phyloP scores from a whole-genome alignment of 1,139 yeast species.

The Kodamaea anthophila region DNA sequence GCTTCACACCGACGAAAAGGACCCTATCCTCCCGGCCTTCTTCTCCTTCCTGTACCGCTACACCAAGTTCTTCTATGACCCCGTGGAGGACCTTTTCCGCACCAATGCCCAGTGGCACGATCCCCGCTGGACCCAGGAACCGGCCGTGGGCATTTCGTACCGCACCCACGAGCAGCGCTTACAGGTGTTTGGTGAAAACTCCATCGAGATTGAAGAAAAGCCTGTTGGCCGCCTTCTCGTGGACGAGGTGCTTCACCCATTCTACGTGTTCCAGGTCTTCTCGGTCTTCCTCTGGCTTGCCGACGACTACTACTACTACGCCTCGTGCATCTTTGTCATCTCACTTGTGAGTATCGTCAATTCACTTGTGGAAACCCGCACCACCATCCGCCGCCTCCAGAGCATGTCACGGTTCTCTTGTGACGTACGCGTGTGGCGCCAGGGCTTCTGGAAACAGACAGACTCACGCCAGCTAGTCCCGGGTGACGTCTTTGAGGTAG shows the following conservation, averaged over 20 bases:
- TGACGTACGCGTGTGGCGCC: slow-evolving; percentile 85
- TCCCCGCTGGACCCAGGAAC: slow-evolving; percentile 54
- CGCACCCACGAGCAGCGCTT: slow-evolving; percentile 62
- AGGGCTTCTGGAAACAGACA: slow-evolving; percentile 86
- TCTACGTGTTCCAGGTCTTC: slow-evolving; percentile 88
- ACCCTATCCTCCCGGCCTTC: slow-evolving; percentile 66
- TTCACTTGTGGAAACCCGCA: slow-evolving; percentile 76
- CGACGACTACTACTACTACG: slow-evolving; percentile 90
- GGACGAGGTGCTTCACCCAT: slow-evolving; percentile 91
- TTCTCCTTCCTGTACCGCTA: slow-evolving; percentile 77
- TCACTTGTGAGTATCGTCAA: slow-evolving; percentile 75
- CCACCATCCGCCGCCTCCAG: slow-evolving; percentile 65
- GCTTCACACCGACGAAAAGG: slow-evolving; percentile 21
- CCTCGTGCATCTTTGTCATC: slow-evolving; percentile 82
- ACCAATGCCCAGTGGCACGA: slow-evolving; percentile 89
- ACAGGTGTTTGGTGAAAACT: slow-evolving; percentile 70
- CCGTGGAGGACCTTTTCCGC: slow-evolving; percentile 77
- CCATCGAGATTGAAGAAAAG: slow-evolving; percentile 73
- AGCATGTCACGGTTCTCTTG: slow-evolving; percentile 69
- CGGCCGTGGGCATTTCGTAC: slow-evolving; percentile 66
- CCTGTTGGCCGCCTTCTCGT: slow-evolving; percentile 56
- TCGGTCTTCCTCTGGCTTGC: slow-evolving; percentile 87
- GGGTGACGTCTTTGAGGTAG: slow-evolving; percentile 91
- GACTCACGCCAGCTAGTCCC: slow-evolving; percentile 84
- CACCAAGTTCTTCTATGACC: slow-evolving; percentile 75